phyloP scores from a whole-genome alignment of 345 rosid species.

The Gossypium thurberi region DNA sequence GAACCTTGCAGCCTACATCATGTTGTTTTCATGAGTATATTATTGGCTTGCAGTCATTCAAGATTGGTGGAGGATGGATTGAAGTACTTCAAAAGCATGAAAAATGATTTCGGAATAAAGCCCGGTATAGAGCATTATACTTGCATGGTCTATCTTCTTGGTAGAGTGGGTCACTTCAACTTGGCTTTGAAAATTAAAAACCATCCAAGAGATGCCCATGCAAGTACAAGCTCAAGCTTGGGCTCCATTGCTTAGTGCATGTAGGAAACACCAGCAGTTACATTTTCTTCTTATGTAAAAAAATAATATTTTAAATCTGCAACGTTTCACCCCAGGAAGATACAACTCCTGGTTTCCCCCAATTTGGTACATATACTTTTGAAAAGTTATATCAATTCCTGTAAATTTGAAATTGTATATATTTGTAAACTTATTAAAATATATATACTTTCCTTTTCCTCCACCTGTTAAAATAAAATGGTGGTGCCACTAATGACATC shows the following conservation, averaged over 20 bases:
- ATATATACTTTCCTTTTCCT: too few relatives aligned
- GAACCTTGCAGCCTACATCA: constrained; percentile 32
- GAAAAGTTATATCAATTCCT: too few relatives aligned
- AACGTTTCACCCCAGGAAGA: too few relatives aligned
- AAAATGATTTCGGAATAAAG: constrained; percentile 26
- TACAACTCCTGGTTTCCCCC: too few relatives aligned
- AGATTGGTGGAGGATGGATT: constrained; percentile 40
- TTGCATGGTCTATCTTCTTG: constrained; percentile 43
- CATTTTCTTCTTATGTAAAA: too few relatives aligned
- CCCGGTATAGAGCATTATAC: constrained; percentile 45
- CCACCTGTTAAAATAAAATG: too few relatives aligned
- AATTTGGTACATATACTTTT: too few relatives aligned
- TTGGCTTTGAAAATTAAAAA: constrained; percentile 27
- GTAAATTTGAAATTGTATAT: too few relatives aligned
- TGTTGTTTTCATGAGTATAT: constrained; percentile 39
- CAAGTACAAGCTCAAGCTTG: constrained; percentile 29
- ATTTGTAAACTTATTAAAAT: too few relatives aligned
- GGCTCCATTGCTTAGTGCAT: constrained; percentile 38
- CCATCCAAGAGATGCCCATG: constrained; percentile 39
- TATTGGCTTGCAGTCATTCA: constrained; percentile 42
- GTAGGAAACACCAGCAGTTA: constrained; percentile 33
- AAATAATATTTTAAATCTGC: too few relatives aligned
- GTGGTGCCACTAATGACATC: too few relatives aligned
- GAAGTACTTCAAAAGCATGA: constrained; percentile 34
- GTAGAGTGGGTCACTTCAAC: constrained; percentile 39